Evolutionary conservation across 495 filamentous ascomycete genomes (phyloP), one percentile per base, ranked within the genome.

Genomic region (Cryomyces minteri): DNA sequence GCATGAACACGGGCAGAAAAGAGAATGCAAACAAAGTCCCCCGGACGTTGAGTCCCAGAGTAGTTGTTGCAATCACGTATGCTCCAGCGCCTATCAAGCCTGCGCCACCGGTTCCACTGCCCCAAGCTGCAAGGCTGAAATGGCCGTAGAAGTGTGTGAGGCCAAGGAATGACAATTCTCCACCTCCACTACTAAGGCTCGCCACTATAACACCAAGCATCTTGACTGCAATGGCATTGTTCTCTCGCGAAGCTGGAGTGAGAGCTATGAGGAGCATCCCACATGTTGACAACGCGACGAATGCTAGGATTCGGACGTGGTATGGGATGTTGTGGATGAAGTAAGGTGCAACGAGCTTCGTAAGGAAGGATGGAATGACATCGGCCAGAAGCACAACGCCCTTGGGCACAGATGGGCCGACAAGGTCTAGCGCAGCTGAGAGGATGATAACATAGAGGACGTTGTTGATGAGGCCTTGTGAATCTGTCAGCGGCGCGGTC

Each of bases 361-460:
- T 84, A 18, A 77, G 54, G 62, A 98, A 94, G 12, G 81, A 82
- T 8, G 90, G 90, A 12, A 92, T 68, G 47, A 96, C 83, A 61
- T 94, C 84, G 49, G 86, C 84, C 47, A 98, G 83, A 36, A 96
- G 81, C 49, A 98, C 88, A 41, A 92, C 71, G 46, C 79, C 84
- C 61, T 94, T 95, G 30, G 88, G 90, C 1, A 94, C 68, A 41
- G 65, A 57, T 34, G 81, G 76, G 8, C 88, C 88, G 57, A 96
- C 90, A 47, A 98, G 80, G 58, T 98, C 90, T 48, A 93, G 80
- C 18, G 90, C 88, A n/a, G 90, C 82, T 10, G 87, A 87, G 52
- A 98, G 77, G 60, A 98, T 84, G 59, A 98, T 81, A 32, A 98
- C 88, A 59, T 96, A 98, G 62, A 94, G 82, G 56, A 98, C 82